These are phyloP conservation scores for Fusarium musae DNA, from an alignment of 2,329 filamentous ascomycete genomes.

Conservation along the genomic window DNA sequence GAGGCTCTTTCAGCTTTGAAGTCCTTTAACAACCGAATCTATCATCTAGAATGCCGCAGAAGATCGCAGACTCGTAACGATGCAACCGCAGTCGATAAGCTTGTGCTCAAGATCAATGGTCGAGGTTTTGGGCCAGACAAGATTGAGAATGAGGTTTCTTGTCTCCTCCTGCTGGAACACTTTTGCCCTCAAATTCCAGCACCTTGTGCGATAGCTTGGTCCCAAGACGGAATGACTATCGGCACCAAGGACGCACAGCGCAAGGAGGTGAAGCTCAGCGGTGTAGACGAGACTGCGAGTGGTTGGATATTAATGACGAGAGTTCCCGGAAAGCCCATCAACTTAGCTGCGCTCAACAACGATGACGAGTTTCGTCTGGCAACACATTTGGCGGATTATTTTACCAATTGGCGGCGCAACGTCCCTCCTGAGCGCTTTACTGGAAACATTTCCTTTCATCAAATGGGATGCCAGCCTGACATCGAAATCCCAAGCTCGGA, in stretches of 20 bases:
- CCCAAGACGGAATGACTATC: not conserved
- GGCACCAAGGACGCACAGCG: accelerated
- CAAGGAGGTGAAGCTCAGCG: accelerated
- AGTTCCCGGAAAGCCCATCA: not conserved
- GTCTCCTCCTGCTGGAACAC: not conserved
- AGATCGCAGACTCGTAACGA: accelerated
- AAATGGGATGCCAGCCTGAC: not conserved
- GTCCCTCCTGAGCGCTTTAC: not conserved
- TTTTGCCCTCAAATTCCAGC: not conserved
- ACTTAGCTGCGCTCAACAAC: not conserved
- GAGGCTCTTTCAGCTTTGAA: not conserved
- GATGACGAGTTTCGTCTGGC: not conserved
- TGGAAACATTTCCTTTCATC: not conserved
- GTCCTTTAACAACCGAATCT: slow-evolving; percentile 19
- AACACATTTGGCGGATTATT: not conserved
- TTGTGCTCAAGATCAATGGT: slow-evolving; percentile 22
- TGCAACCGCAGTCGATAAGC: accelerated
- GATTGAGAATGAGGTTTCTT: slow-evolving; percentile 15
- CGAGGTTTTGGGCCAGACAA: slow-evolving; percentile 3
- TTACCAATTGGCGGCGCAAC: not conserved
- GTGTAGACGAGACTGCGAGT: not conserved
- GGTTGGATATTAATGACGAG: slow-evolving; percentile 18
- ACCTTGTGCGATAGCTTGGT: slow-evolving; percentile 5
- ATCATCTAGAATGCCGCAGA: not conserved
- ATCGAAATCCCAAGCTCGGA: accelerated